A percentile compares a stretch with the other conserved stretches of the same genome.
phyloP scores from a whole-genome alignment of 495 filamentous ascomycete genomes.

The Penicillium pulvis region DNA sequence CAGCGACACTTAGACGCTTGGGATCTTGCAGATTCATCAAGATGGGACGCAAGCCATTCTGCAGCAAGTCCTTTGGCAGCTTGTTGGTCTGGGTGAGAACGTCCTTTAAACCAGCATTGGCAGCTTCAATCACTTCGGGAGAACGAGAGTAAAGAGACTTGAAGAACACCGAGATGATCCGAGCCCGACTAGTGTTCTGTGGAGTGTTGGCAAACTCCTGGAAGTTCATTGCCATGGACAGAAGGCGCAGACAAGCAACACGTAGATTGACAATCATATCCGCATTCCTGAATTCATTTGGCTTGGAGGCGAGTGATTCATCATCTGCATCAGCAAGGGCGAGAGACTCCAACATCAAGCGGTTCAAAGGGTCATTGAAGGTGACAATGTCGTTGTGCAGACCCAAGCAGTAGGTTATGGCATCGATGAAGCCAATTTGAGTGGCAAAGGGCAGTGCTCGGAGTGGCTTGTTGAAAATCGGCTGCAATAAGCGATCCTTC shows the following conservation, averaged over 20 bases:
- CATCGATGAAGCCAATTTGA: conserved; percentile 98
- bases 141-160: conserved; percentile 93
- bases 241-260: conserved; percentile 88
- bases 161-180: conserved; percentile 95
- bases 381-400: conserved; percentile 82
- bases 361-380: conserved; percentile 87
- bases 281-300: conserved; percentile 84
- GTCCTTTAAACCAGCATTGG: conserved; percentile 80
- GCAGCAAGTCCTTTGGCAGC: conserved; percentile 90
- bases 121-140: conserved; percentile 88
- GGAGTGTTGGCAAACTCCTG: conserved; percentile 76
- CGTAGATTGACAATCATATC: conserved; percentile 89
- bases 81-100: conserved; percentile 88
- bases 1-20: conserved; percentile 83
- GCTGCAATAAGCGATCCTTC: conserved; percentile 79
- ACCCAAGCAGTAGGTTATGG: conserved; percentile 88
- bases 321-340: conserved; percentile 93
- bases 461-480: conserved; percentile 93
- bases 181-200: conserved; percentile 71
- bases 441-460: conserved; percentile 87
- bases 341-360: conserved; percentile 87
- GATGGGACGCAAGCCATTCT: conserved; percentile 91
- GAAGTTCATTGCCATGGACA: conserved; percentile 90
- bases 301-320: conserved; percentile 80
- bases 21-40: conserved; percentile 95